Base-by-base conservation (phyloP, 2,329 filamentous ascomycete species). In the Stromatinia cepivora region DNA sequence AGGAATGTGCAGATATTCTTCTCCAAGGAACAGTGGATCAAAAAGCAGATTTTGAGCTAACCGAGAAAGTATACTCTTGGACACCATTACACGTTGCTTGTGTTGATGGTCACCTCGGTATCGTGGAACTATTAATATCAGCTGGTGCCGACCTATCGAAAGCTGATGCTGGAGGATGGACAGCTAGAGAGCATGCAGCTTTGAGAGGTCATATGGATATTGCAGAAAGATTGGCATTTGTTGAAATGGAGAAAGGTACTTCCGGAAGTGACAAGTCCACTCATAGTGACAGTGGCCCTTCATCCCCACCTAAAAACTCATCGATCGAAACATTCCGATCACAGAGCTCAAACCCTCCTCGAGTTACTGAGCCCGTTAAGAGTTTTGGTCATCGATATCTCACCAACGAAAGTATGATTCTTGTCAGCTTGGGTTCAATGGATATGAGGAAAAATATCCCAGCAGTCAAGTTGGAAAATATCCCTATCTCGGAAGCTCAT, bases 301-400 rank as follows among this genome's bases (percentile, higher is more conserved):
- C 81, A 1, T 82, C 83, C 3, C 81, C 83, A 2, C 81, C 84
- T 1, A 85, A 87, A 42, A 80, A 80, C 10, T 87, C 87, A 0
- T 93, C 90, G 0, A 84, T 90, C 17, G 87, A 85, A 50, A 86
- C 87, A 58, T 82, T 87, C 63, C 84, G 82, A 46, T 89, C 87
- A 11, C 73, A 75, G 52, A 70, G 63, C 9, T 66, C 67, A 62
- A 82, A 85, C 67, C 75, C 79, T 28, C 79, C 84, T 8, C 84
- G 88, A 64, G 81, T 85, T 9, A 83, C 89, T 3, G 93, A 97
- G 72, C 90, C 94, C 7, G 87, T 98, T 73, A 98, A 98, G 81
- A 92, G 93, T 1, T 99, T 98, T 79, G 95, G 95, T 69, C 95
- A 99, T 83, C 89, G 94, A 67, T 99, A 98, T 80, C 85, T 99